Evolutionary conservation across 331 rosid genomes (phyloP).

Genomic region (Malus hybrid): DNA sequence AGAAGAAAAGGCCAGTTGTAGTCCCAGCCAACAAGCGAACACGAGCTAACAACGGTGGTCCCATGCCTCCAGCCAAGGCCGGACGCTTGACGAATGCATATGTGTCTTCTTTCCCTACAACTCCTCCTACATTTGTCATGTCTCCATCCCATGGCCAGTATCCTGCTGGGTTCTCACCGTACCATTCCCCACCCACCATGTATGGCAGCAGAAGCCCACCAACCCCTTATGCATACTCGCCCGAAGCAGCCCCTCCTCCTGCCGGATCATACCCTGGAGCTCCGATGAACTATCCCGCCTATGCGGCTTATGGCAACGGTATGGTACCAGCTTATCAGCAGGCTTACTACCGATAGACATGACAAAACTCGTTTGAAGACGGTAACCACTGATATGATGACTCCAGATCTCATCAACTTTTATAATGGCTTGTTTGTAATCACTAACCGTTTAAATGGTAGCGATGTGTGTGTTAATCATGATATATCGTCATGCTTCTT

Average conservation of each 20-base stretch:
- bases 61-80: constrained; percentile 99
- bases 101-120: constrained; percentile 92
- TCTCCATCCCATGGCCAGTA: constrained; percentile 93
- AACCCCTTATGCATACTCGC: constrained; percentile 62
- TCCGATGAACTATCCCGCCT: constrained; percentile 87
- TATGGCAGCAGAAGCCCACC: constrained; percentile 98
- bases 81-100: constrained; percentile 94
- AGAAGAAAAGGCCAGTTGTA: constrained; percentile 70
- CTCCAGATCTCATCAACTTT: constrained; percentile 60
- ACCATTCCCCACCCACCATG: constrained; percentile 93
- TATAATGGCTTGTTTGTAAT: constrained; percentile 80
- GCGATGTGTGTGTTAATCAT: constrained; percentile 92
- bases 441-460: constrained; percentile 98
- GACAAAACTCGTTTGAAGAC: constrained; percentile 53
- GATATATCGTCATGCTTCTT: constrained; percentile 60
- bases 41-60: constrained; percentile 87
- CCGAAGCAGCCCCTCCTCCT: constrained; percentile 65
- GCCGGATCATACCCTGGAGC: constrained; percentile 71
- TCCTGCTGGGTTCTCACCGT: constrained; percentile 81
- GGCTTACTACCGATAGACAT: constrained; percentile 99
- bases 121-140: constrained; percentile 74
- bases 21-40: constrained; percentile 98
- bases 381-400: constrained; percentile 99
- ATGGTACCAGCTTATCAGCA: constrained; percentile 97
- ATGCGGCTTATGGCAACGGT: constrained; percentile 77